phyloP scores from a whole-genome alignment of 345 rosid genomes.

The Streptanthus diversifolius region DNA sequence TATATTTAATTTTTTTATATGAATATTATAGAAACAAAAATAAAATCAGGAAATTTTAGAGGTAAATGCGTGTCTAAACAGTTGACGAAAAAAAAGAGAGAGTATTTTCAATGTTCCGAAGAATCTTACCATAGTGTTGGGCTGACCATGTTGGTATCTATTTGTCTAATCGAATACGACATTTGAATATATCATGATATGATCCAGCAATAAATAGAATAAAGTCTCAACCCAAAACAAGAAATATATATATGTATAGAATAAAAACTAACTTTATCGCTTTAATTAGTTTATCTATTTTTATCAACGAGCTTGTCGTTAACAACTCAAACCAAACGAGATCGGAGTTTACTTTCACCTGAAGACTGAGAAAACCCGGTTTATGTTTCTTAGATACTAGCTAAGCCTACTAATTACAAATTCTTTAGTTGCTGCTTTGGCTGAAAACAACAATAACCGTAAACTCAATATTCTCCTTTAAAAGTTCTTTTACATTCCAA shows the following conservation, averaged over 20 bases:
- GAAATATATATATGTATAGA: no score
- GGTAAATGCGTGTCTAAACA: not conserved
- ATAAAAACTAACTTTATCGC: not conserved
- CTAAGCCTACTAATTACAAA: no score
- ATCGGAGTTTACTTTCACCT: no score
- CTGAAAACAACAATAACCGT: not conserved
- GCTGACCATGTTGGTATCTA: not conserved
- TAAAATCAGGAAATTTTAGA: not conserved
- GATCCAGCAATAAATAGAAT: conserved; percentile 6
- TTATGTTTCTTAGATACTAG: not conserved
- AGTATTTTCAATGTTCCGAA: not conserved
- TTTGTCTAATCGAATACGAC: not conserved
- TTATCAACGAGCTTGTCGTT: not conserved
- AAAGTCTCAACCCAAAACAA: no score
- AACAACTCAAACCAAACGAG: not conserved
- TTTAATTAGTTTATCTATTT: not conserved
- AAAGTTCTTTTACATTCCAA: not conserved
- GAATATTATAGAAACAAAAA: not conserved
- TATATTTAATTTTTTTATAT: not conserved
- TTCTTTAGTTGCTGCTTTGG: no score
- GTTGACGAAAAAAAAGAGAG: conserved; percentile 5
- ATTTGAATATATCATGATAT: conserved; percentile 7
- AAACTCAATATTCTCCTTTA: not conserved
- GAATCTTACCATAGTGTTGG: conserved; percentile 6
- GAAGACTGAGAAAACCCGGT: not conserved